Percentiles rank a stretch among this genome's conserved stretches.
These are phyloP conservation scores for Gymnopus androsaceus DNA, from an alignment of 1,284 basidiomycete genomes.

Conservation along the genomic window DNA sequence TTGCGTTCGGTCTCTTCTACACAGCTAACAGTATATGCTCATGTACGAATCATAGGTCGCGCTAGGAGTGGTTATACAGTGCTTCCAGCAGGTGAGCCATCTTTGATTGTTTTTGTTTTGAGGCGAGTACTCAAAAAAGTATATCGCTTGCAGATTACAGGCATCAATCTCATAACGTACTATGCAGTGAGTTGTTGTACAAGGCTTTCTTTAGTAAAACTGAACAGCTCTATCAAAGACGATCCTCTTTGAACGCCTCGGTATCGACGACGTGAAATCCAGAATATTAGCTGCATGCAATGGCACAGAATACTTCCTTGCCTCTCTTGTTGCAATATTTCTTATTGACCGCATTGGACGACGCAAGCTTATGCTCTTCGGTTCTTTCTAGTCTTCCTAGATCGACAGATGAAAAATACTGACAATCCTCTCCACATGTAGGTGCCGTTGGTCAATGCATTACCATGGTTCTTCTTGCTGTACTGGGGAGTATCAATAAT, in stretches of 20 bases:
- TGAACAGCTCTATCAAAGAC: constrained; percentile 40
- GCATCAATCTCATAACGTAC: constrained; percentile 66
- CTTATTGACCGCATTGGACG: constrained; percentile 62
- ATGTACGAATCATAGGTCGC: too few relatives aligned
- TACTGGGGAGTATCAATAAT: constrained; percentile 52
- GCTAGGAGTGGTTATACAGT: constrained; percentile 65
- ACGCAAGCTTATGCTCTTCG: constrained; percentile 64
- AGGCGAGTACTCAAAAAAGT: not conserved
- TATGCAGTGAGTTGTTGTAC: constrained; percentile 37
- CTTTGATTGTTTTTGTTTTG: not conserved
- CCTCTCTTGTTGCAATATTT: constrained; percentile 54
- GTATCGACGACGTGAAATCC: constrained; percentile 59
- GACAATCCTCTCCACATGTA: too few relatives aligned
- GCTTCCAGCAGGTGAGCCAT: constrained; percentile 60
- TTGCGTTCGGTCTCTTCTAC: too few relatives aligned
- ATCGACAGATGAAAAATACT: too few relatives aligned
- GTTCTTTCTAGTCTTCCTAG: too few relatives aligned
- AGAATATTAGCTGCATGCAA: constrained; percentile 71
- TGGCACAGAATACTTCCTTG: constrained; percentile 69
- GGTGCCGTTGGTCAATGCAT: constrained; percentile 56
- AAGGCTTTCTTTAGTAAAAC: not conserved
- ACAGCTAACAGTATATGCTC: too few relatives aligned
- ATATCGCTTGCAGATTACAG: constrained; percentile 39
- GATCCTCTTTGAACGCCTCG: constrained; percentile 59
- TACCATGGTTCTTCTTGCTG: constrained; percentile 64